Percentiles rank a stretch among this genome's conserved stretches.
These are phyloP conservation scores for Fusarium virguliforme DNA, from an alignment of 2,329 filamentous ascomycete species.

Conservation along the genomic window DNA sequence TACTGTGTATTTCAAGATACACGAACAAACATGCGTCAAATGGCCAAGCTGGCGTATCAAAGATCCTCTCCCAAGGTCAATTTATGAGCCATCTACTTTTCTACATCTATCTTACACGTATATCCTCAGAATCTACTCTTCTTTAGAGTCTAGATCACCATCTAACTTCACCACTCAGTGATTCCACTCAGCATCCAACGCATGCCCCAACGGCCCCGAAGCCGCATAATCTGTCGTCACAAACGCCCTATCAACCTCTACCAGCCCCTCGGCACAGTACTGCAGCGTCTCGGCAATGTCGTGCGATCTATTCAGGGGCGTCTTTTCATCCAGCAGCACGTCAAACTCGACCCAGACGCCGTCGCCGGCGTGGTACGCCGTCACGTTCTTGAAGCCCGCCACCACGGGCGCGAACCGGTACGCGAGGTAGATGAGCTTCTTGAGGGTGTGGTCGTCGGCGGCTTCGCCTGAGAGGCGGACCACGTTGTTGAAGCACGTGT, in stretches of 20 bases:
- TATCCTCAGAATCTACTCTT: background rate
- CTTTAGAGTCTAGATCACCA: background rate
- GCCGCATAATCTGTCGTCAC: conserved; percentile 56
- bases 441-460: conserved; percentile 50
- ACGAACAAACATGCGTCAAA: no score
- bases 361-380: conserved; percentile 55
- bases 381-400: conserved; percentile 55
- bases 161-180: conserved; percentile 24
- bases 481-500: conserved; percentile 61
- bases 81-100: background rate
- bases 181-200: conserved; percentile 50
- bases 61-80: no score
- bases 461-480: conserved; percentile 55
- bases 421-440: conserved; percentile 55
- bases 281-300: conserved; percentile 57
- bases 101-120: conserved; percentile 12
- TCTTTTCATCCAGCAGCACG: conserved; percentile 53
- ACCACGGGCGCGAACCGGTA: conserved; percentile 56
- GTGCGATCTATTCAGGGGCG: conserved; percentile 52
- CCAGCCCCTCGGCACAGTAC: conserved; percentile 55
- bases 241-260: conserved; percentile 54
- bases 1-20: no score
- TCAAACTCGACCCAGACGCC: conserved; percentile 57
- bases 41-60: no score
- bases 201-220: conserved; percentile 53